Percentiles rank a stretch among this genome's conserved stretches.
Conservation (phyloP, 192 early-diverging fungal species). For the Podila epicladia region DNA sequence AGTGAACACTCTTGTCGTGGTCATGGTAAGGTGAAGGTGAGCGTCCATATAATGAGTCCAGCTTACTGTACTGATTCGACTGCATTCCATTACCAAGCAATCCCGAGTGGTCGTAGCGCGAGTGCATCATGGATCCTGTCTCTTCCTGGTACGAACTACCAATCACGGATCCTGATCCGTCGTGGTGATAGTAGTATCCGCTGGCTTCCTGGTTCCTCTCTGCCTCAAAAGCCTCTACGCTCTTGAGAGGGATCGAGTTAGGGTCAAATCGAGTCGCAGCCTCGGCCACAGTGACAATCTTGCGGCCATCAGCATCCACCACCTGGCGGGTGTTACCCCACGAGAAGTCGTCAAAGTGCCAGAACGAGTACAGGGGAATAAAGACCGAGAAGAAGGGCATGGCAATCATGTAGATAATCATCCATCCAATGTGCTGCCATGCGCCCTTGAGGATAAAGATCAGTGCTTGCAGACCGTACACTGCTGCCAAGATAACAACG, state of each 20-base stretch:
- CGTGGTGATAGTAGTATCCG: conserved; percentile 26
- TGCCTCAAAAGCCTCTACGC: conserved; percentile 55
- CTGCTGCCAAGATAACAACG: conserved; percentile 79
- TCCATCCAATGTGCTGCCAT: conserved; percentile 92
- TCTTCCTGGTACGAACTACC: conserved; percentile 27
- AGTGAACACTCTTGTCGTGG: conserved; percentile 35
- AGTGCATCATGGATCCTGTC: conserved; percentile 8
- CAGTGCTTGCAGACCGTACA: conserved; percentile 89
- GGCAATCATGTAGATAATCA: conserved; percentile 87
- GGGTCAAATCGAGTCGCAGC: conserved; percentile 79
- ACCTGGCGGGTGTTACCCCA: conserved; percentile 77
- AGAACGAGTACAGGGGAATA: conserved; percentile 78
- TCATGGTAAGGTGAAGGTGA: conserved; percentile 29
- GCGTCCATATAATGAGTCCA: conserved; percentile 31
- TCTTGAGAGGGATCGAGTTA: conserved; percentile 74
- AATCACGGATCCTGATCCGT: conserved; percentile 27
- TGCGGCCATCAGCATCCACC: conserved; percentile 70
- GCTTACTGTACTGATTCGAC: conserved; percentile 41
- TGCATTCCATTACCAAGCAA: conserved; percentile 23
- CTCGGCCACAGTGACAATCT: conserved; percentile 68
- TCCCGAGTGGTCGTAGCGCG: conserved; percentile 51
- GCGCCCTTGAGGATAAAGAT: conserved; percentile 81
- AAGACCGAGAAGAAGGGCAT: conserved; percentile 82
- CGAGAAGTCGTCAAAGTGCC: conserved; percentile 88
- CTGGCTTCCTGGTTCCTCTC: conserved; percentile 36